Evolutionary conservation across 371 early-diverging fungal genomes (phyloP).

Genomic region (Sporodiniella umbellata): DNA sequence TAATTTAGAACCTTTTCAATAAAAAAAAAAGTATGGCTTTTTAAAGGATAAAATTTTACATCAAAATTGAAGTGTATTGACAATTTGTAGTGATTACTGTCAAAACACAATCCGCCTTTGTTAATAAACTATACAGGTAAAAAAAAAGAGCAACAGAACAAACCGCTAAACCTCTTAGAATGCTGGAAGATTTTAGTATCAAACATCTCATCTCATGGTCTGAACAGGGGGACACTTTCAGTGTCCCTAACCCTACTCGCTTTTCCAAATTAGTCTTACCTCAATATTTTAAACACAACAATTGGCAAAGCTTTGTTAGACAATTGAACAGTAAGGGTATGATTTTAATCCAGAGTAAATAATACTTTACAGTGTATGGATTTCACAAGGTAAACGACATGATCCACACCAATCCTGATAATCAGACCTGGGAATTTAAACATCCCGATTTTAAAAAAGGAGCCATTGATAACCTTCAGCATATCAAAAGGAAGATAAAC

Average conservation of each 20-base stretch:
- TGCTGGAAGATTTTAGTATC: conserved; percentile 59
- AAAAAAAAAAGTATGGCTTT: neutral
- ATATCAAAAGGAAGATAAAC: conserved; percentile 64
- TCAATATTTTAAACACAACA: conserved; percentile 83
- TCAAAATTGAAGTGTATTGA: neutral
- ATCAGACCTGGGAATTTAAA: conserved; percentile 69
- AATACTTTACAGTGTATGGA: conserved; percentile 55
- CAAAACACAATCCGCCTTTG: conserved; percentile 64
- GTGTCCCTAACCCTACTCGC: conserved; percentile 59
- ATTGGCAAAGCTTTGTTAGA: conserved; percentile 83
- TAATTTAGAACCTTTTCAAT: neutral
- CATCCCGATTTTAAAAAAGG: conserved; percentile 65
- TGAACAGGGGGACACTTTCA: conserved; percentile 55
- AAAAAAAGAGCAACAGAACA: neutral
- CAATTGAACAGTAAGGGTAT: conserved; percentile 87
- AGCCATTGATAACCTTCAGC: conserved; percentile 49
- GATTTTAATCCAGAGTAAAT: too few relatives aligned
- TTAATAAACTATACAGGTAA: conserved; percentile 67
- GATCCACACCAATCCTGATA: conserved; percentile 56
- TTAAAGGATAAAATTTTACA: neutral
- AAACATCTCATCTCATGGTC: conserved; percentile 63
- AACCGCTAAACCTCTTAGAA: conserved; percentile 20
- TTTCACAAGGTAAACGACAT: conserved; percentile 63
- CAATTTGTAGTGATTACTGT: neutral
- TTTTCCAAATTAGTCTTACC: conserved; percentile 60